Conservation (phyloP, 768 basidiomycete species). For the Lactarius trivialis region DNA sequence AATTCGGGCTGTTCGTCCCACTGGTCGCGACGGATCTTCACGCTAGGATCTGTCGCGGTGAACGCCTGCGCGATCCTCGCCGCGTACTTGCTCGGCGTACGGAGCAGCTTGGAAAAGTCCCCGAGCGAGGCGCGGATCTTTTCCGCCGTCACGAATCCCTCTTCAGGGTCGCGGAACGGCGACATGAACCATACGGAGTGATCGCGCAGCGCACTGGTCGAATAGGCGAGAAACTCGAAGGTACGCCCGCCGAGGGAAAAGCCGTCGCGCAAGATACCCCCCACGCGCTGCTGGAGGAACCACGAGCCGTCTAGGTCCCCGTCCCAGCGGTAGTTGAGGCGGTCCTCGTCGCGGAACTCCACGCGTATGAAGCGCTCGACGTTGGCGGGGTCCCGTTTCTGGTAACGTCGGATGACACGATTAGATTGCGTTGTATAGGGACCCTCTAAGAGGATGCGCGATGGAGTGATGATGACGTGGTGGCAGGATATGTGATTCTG, state of each 20-base stretch:
- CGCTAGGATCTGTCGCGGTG: constrained; percentile 72
- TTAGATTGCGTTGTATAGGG: constrained; percentile 75
- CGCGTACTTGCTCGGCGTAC: constrained; percentile 68
- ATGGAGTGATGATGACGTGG: constrained; percentile 73
- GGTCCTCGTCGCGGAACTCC: constrained; percentile 80
- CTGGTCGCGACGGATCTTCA: constrained; percentile 45
- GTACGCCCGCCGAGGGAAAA: constrained; percentile 62
- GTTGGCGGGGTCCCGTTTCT: constrained; percentile 31
- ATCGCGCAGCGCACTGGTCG: constrained; percentile 65
- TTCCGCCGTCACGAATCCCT: constrained; percentile 45
- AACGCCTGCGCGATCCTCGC: constrained; percentile 82
- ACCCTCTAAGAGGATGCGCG: constrained; percentile 66
- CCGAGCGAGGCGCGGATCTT: constrained; percentile 60
- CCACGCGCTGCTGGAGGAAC: constrained; percentile 39
- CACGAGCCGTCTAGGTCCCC: constrained; percentile 51
- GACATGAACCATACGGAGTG: constrained; percentile 81
- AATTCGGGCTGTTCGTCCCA: constrained; percentile 64
- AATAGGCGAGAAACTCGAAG: constrained; percentile 82
- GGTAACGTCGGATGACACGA: constrained; percentile 65
- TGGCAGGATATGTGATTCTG: constrained; percentile 54
- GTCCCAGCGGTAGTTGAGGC: constrained; percentile 65
- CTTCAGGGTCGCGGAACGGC: constrained; percentile 46
- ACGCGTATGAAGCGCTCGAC: constrained; percentile 74
- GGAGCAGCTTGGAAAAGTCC: constrained; percentile 46
- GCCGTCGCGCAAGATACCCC: constrained; percentile 46